These are phyloP conservation scores for Fusarium luffae DNA, from an alignment of 2,329 filamentous ascomycete species.

Conservation along the genomic window DNA sequence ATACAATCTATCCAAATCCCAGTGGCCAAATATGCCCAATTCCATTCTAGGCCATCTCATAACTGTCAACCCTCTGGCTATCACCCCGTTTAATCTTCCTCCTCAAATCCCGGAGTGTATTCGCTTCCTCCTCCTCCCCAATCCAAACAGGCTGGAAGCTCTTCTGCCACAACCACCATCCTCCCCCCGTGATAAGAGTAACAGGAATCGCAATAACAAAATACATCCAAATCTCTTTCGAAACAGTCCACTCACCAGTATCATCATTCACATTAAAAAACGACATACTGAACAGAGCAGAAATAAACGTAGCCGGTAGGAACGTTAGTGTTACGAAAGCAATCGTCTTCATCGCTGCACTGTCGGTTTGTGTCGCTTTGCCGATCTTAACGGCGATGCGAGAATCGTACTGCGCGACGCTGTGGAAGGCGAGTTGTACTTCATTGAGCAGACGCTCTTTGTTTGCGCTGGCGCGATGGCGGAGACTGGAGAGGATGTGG, in stretches of 20 bases:
- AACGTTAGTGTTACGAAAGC: constrained; percentile 61
- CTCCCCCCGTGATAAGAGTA: constrained; percentile 34
- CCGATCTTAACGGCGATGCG: constrained; percentile 54
- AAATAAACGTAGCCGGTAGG: constrained; percentile 63
- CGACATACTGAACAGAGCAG: constrained; percentile 58
- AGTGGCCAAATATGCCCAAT: not conserved
- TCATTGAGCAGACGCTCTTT: constrained; percentile 63
- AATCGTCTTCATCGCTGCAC: constrained; percentile 63
- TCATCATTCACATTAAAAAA: constrained; percentile 53
- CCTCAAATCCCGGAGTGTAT: not conserved
- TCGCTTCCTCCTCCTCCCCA: constrained; percentile 17
- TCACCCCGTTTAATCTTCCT: not conserved
- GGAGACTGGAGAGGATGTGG: constrained; percentile 50
- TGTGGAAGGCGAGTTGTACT: constrained; percentile 64
- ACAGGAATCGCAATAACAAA: constrained; percentile 50
- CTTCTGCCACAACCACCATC: constrained; percentile 39
- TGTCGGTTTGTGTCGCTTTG: constrained; percentile 56
- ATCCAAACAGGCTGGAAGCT: constrained; percentile 1
- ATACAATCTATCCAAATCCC: not conserved
- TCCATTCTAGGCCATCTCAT: not conserved
- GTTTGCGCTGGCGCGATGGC: constrained; percentile 53
- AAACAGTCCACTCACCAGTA: constrained; percentile 44
- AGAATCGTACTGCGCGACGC: constrained; percentile 56
- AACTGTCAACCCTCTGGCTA: not conserved
- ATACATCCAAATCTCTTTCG: constrained; percentile 51